Evolutionary conservation across 345 rosid genomes (phyloP).

Genomic region (Eucalyptus curtisii): DNA sequence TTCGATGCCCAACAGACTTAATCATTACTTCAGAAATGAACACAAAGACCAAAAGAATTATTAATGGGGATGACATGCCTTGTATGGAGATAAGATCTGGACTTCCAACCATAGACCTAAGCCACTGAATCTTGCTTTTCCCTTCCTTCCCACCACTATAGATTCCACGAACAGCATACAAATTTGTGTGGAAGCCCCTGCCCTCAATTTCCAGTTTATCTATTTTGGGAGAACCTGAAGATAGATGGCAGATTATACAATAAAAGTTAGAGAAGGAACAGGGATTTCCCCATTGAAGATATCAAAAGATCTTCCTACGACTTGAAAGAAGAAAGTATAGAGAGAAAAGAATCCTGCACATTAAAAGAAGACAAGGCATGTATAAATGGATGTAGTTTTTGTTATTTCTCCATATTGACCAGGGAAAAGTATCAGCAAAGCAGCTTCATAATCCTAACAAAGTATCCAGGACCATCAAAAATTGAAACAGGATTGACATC

Average conservation of each 20-base stretch:
- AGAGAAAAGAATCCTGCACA: neutral
- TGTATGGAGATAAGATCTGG: slow-evolving; percentile 92
- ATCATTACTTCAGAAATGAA: neutral
- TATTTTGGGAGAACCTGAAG: slow-evolving; percentile 71
- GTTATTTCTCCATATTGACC: neutral
- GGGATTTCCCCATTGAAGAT: neutral
- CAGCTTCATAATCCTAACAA: neutral
- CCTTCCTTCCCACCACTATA: slow-evolving; percentile 98
- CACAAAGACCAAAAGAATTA: neutral
- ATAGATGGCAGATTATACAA: neutral
- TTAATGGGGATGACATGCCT: slow-evolving; percentile 26
- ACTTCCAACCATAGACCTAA: slow-evolving; percentile 94
- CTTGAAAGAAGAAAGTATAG: neutral
- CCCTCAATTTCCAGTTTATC: slow-evolving; percentile 96
- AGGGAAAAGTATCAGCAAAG: neutral
- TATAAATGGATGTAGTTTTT: neutral
- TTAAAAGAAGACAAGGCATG: neutral
- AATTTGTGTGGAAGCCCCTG: slow-evolving; percentile 83
- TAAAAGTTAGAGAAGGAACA: neutral
- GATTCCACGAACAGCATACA: slow-evolving; percentile 70
- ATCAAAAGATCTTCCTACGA: neutral
- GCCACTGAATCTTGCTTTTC: slow-evolving; percentile 95
- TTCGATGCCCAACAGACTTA: neutral
- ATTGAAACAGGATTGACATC: neutral
- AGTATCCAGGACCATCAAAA: neutral